A percentile compares a stretch with the other conserved stretches of the same genome.
Conservation (phyloP, 495 filamentous ascomycete genomes). For the Trichoderma orchidacearum region DNA sequence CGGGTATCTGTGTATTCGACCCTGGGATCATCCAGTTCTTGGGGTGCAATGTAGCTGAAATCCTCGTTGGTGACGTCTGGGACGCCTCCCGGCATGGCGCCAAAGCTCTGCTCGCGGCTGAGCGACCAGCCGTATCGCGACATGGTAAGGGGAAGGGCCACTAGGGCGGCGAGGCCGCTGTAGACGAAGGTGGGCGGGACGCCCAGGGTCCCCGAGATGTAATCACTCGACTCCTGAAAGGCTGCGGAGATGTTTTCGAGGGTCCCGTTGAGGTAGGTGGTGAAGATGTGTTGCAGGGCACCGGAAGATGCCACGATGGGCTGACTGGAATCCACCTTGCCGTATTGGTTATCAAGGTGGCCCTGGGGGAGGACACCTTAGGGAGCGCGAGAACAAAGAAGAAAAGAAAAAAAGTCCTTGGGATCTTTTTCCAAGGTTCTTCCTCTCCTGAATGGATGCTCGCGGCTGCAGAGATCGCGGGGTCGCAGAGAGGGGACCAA, state of each 20-base stretch:
- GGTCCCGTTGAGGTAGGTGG: conserved; percentile 29
- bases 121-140: conserved; percentile 45
- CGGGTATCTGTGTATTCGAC: neutral
- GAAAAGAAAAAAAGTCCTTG: neutral
- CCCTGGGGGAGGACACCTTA: conserved; percentile 26
- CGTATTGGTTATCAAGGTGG: conserved; percentile 16
- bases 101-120: conserved; percentile 33
- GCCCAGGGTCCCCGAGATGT: conserved; percentile 36
- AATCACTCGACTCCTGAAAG: conserved; percentile 40
- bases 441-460: too few relatives aligned
- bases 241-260: conserved; percentile 21
- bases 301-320: conserved; percentile 34
- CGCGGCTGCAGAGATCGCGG: too few relatives aligned
- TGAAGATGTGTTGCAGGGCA: conserved; percentile 31
- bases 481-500: neutral
- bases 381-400: neutral
- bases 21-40: conserved; percentile 39
- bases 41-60: conserved; percentile 68
- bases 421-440: neutral
- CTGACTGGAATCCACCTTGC: conserved; percentile 43
- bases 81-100: conserved; percentile 31
- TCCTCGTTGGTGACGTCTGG: conserved; percentile 62
- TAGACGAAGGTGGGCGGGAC: conserved; percentile 30
- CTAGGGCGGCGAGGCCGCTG: conserved; percentile 27
- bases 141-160: conserved; percentile 45